These are phyloP conservation scores for Stropharia rugosoannulata DNA, from an alignment of 768 basidiomycete genomes.

Conservation along the genomic window DNA sequence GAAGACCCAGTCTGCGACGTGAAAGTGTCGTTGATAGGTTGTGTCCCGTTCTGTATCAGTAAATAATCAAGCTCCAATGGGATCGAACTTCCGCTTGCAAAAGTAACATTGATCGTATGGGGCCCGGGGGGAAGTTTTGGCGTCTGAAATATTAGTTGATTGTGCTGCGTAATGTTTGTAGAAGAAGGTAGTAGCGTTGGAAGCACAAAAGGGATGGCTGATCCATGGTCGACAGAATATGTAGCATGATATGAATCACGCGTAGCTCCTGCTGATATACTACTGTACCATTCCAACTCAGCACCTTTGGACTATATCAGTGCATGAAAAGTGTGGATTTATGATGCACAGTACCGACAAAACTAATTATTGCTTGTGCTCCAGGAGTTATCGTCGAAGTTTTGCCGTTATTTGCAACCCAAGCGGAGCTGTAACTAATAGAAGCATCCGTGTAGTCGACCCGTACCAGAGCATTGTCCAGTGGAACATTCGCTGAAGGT, in stretches of 20 bases:
- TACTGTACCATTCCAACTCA: slow-evolving; percentile 19
- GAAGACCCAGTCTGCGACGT: neutral
- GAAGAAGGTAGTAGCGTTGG: slow-evolving; percentile 9
- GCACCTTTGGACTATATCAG: slow-evolving; percentile 12
- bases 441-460: slow-evolving; percentile 15
- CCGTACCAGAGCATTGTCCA: slow-evolving; percentile 11
- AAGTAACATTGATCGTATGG: slow-evolving; percentile 20
- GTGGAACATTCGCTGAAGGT: slow-evolving; percentile 15
- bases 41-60: slow-evolving; percentile 16
- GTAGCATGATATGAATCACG: slow-evolving; percentile 10
- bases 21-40: neutral
- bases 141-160: slow-evolving; percentile 21
- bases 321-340: neutral
- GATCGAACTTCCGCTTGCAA: slow-evolving; percentile 15
- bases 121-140: slow-evolving; percentile 12
- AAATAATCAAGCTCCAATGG: slow-evolving; percentile 21
- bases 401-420: slow-evolving; percentile 12
- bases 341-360: slow-evolving; percentile 19
- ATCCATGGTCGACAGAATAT: slow-evolving; percentile 22
- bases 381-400: slow-evolving; percentile 15
- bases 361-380: slow-evolving; percentile 9
- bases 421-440: slow-evolving; percentile 18
- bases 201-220: slow-evolving; percentile 12
- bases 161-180: slow-evolving; percentile 8
- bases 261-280: slow-evolving; percentile 17